Conservation (phyloP, 1,284 basidiomycete species). For the Ganoderma lucidum region DNA sequence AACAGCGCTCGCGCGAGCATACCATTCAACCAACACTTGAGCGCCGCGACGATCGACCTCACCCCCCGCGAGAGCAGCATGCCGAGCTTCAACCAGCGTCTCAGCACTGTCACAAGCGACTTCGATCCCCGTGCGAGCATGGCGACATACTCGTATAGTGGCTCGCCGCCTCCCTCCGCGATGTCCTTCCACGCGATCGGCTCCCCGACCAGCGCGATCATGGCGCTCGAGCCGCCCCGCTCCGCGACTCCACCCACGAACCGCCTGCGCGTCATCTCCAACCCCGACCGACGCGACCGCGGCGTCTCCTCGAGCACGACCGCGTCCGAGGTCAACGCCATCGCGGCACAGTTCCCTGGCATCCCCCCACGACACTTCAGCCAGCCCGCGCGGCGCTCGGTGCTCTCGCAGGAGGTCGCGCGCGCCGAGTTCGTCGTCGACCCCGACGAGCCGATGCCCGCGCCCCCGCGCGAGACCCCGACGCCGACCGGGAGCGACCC, state of each 20-base stretch:
- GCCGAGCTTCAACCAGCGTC: neutral
- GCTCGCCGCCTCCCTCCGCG: neutral
- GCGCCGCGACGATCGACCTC: neutral
- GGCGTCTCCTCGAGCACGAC: slow-evolving; percentile 27
- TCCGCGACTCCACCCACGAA: slow-evolving; percentile 11
- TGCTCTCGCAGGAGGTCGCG: slow-evolving; percentile 30
- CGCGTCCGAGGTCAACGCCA: slow-evolving; percentile 53
- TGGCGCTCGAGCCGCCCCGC: slow-evolving; percentile 12
- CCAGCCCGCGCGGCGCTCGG: slow-evolving; percentile 23
- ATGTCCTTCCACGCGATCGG: slow-evolving; percentile 14
- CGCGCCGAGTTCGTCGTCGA: slow-evolving; percentile 22
- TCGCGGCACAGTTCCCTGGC: slow-evolving; percentile 61
- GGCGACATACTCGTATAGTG: slow-evolving; percentile 8
- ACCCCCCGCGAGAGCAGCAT: neutral
- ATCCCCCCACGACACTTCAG: slow-evolving; percentile 46
- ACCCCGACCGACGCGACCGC: slow-evolving; percentile 25
- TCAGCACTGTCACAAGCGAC: neutral
- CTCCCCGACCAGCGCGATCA: slow-evolving; percentile 12
- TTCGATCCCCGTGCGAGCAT: slow-evolving; percentile 2
- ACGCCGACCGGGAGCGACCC: neutral
- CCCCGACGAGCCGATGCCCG: slow-evolving; percentile 5
- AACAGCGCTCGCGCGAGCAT: neutral
- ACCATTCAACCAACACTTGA: neutral
- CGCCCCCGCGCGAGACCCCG: slow-evolving; percentile 11
- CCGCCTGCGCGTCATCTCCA: neutral